These are phyloP conservation scores for Scedosporium boydii DNA, from an alignment of 2,329 filamentous ascomycete species.

Conservation along the genomic window DNA sequence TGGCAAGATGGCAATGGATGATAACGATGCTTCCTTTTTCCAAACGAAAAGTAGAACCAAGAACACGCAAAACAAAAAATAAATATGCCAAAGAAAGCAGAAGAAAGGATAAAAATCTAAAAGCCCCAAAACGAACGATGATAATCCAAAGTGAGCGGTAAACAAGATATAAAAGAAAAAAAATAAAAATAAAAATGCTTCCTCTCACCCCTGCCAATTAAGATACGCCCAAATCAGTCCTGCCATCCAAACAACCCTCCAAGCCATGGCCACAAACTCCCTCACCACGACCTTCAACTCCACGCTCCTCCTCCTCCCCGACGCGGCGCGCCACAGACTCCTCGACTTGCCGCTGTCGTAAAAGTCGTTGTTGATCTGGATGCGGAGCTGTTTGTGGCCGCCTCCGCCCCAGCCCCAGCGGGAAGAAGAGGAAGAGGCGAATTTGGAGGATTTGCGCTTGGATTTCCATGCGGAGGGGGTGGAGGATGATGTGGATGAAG, in stretches of 20 bases:
- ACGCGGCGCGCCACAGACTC: constrained; percentile 18
- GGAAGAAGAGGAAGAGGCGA: background rate
- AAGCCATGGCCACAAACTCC: constrained; percentile 54
- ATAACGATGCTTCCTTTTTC: too few species aligned
- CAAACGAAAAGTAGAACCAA: too few species aligned
- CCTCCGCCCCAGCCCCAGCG: constrained; percentile 16
- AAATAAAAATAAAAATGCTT: background rate
- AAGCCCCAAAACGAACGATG: background rate
- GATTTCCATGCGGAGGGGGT: constrained; percentile 14
- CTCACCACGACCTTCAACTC: constrained; percentile 37
- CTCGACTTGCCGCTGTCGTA: constrained; percentile 32
- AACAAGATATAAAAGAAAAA: background rate
- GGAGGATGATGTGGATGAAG: background rate
- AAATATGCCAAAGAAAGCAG: background rate
- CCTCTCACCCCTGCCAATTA: constrained; percentile 47
- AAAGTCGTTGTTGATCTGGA: constrained; percentile 41
- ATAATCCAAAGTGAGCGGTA: background rate
- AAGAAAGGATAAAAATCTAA: background rate
- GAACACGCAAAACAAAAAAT: too few species aligned
- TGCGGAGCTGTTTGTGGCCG: constrained; percentile 35
- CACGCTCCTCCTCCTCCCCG: constrained; percentile 19
- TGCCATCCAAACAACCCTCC: constrained; percentile 54
- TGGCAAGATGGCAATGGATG: too few species aligned
- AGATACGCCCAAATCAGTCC: constrained; percentile 58
- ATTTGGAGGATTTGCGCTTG: constrained; percentile 12